Evolutionary conservation across 345 rosid species (phyloP), one percentile per base, ranked within the genome.

Genomic region (Eutrema heterophyllum): DNA sequence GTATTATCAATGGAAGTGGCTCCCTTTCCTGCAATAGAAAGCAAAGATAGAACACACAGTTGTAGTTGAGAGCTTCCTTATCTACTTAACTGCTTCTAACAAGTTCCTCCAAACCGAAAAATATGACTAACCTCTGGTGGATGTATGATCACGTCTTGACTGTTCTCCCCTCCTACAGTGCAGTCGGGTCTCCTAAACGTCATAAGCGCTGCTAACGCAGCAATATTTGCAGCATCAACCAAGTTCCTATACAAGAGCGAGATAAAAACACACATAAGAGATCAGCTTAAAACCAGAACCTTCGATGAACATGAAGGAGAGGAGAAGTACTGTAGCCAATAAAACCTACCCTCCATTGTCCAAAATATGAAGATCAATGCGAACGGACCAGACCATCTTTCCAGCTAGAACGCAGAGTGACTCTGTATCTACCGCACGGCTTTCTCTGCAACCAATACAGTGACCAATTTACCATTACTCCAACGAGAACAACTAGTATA

Each of bases 401-500:
- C 97, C 97, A 45, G 98, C 84, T 74, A 96, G 82, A 79, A 96
- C 82, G 44, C 98, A 89, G 39, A 96, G 93, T 44, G 98, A 96
- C 82, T 96, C 98, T n/a, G 87, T 92, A 84, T 96, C 99, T 44
- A 96, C 89, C 2, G 99, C 96, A 81, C 87, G 88, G 68, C 98
- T 92, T 82, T 96, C 99, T 91, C 99, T 96, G 87, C 71, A 86
- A 78, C 26, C 67, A 64, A 21, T 30, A 70, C 51, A 55, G 2
- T 21, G 3, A 63, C 53, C 30, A 48, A 18, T 24, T 7, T 7
- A 58, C 26, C 52, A 63, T 63, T 38, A 63, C 66, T 45, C 39
- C 7, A n/a, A n/a, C n/a, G n/a, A n/a, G n/a, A n/a, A n/a, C n/a
- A 70, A 57, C 63, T 2, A 49, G 7, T 54, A 21, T 14, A 7